Evolutionary conservation across 2,329 filamentous ascomycete genomes (phyloP).

Genomic region (Drechslerella dactyloides): DNA sequence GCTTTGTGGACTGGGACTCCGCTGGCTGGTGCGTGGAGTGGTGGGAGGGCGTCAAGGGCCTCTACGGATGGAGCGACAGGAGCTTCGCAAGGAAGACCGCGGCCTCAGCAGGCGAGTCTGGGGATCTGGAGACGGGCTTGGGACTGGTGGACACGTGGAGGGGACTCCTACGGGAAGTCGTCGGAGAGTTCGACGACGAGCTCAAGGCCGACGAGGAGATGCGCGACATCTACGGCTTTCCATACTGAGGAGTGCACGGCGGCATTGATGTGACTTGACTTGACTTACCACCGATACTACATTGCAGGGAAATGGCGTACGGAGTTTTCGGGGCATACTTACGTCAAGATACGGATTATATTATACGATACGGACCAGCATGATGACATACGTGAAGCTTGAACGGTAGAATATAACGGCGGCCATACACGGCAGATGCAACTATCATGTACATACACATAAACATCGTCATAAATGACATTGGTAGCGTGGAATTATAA

Average conservation of each 20-base stretch:
- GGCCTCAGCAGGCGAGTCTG: background rate
- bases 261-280: no score
- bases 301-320: conserved; percentile 27
- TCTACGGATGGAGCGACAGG: conserved; percentile 41
- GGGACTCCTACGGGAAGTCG: conserved; percentile 23
- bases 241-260: conserved; percentile 16
- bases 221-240: conserved; percentile 49
- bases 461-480: background rate
- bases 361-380: background rate
- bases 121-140: conserved; percentile 2
- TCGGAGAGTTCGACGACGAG: conserved; percentile 36
- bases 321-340: background rate
- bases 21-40: conserved; percentile 46
- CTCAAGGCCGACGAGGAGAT: conserved; percentile 43
- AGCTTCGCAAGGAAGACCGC: conserved; percentile 23
- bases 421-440: background rate
- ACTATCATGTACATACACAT: conserved; percentile 17
- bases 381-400: conserved; percentile 3
- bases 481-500: conserved; percentile 7
- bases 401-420: background rate
- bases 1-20: conserved; percentile 49
- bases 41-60: conserved; percentile 48
- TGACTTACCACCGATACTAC: conserved; percentile 6
- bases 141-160: conserved; percentile 26
- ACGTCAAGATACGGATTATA: no score